phyloP scores from a whole-genome alignment of 2,329 filamentous ascomycete genomes.

The Microthyrium microscopicum region DNA sequence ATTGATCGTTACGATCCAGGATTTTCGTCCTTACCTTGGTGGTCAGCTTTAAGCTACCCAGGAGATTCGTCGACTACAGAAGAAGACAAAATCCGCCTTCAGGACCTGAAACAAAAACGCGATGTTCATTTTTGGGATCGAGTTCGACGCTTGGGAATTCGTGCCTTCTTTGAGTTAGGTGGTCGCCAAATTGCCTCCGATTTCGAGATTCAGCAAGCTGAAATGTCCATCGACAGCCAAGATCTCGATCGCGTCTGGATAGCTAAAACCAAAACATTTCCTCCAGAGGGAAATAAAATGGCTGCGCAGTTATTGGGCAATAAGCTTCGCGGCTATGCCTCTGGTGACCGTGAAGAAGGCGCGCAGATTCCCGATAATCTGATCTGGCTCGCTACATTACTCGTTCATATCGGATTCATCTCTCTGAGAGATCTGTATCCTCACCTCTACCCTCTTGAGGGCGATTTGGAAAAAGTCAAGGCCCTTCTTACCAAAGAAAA shows the following conservation, averaged over 20 bases:
- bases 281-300: constrained; percentile 72
- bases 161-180: constrained; percentile 81
- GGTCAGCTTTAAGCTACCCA: constrained; percentile 49
- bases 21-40: constrained; percentile 57
- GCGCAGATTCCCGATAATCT: constrained; percentile 83
- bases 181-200: constrained; percentile 46
- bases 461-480: constrained; percentile 61
- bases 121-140: constrained; percentile 69
- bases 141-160: constrained; percentile 57
- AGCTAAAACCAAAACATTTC: constrained; percentile 60
- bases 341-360: constrained; percentile 52
- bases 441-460: constrained; percentile 74
- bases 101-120: constrained; percentile 52
- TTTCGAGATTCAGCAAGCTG: constrained; percentile 21
- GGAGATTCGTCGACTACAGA: constrained; percentile 32
- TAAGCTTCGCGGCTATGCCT: constrained; percentile 91
- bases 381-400: constrained; percentile 74
- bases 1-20: constrained; percentile 30
- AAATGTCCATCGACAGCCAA: constrained; percentile 14
- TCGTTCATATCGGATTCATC: constrained; percentile 96
- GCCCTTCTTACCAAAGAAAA: constrained; percentile 58
- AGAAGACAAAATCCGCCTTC: constrained; percentile 14
- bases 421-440: constrained; percentile 81
- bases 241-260: constrained; percentile 47
- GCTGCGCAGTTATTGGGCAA: constrained; percentile 92